phyloP scores from a whole-genome alignment of 2,329 filamentous ascomycete genomes.

The Diaporthe sp. region DNA sequence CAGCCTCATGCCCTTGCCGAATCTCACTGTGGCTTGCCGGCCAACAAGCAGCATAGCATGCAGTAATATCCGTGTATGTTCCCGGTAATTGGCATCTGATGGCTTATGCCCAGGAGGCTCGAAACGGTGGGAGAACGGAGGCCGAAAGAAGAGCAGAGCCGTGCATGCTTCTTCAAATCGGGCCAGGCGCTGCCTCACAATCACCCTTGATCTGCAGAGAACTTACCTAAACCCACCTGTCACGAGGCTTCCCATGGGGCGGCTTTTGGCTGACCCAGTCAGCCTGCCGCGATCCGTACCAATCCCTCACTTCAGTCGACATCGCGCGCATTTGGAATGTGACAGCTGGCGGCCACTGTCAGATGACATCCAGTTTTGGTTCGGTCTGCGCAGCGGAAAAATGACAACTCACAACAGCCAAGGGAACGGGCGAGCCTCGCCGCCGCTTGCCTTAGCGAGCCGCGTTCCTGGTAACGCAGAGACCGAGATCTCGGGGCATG shows the following conservation, averaged over 20 bases:
- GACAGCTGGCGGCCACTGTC: slow-evolving; percentile 23
- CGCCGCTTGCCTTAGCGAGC: slow-evolving; percentile 32
- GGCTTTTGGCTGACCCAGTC: not conserved
- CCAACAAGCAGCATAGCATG: slow-evolving; percentile 12
- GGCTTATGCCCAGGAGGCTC: not conserved
- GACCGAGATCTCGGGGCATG: slow-evolving; percentile 31
- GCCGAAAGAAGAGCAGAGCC: slow-evolving; percentile 6
- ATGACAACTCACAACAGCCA: slow-evolving; percentile 37
- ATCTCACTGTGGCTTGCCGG: slow-evolving; percentile 15
- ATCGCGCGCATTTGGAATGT: slow-evolving; percentile 35
- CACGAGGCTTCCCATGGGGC: slow-evolving; percentile 12
- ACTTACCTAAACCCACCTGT: slow-evolving; percentile 22
- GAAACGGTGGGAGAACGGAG: slow-evolving; percentile 31
- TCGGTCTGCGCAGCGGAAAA: slow-evolving; percentile 16
- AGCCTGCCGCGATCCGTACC: slow-evolving; percentile 29
- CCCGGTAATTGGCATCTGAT: not conserved
- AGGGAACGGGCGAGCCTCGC: slow-evolving; percentile 26
- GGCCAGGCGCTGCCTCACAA: slow-evolving; percentile 18
- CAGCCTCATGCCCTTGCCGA: slow-evolving; percentile 21
- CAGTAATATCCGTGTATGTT: slow-evolving; percentile 16
- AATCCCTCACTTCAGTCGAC: slow-evolving; percentile 7
- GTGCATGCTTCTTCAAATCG: slow-evolving; percentile 23
- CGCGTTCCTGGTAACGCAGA: slow-evolving; percentile 28
- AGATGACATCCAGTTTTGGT: slow-evolving; percentile 8
- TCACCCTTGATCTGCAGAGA: slow-evolving; percentile 35